Base-by-base conservation (phyloP, 2,329 filamentous ascomycete genomes). In the Aquanectria penicillioides region DNA sequence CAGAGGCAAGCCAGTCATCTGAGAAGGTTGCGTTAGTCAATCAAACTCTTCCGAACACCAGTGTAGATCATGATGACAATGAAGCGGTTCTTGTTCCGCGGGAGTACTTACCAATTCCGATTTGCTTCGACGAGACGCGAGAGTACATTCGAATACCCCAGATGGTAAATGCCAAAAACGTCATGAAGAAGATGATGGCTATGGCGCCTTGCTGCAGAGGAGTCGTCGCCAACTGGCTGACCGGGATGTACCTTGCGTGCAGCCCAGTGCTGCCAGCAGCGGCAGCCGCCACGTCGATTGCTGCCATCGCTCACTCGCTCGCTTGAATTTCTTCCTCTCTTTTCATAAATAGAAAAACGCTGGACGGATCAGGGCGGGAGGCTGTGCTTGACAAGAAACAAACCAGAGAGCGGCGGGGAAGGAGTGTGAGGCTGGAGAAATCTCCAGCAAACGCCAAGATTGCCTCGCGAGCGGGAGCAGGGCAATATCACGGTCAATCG, bases 1-100 rank as follows among this genome's bases (percentile, higher is more conserved):
- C 34, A 2, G 55, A 62, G 0, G 47, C 48, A 12, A 67, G 41
- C 64, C 64, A 65, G 41, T 67, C 62, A 44, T 67, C 64, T 67
- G 38, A 1, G 23, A 12, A 37, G 5, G 18, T 9, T 11, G 33
- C 5, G 23, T 0, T 5, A 26, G 28, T 61, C 22, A 66, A 46
- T 34, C 15, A n/a, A n/a, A n/a, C n/a, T n/a, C n/a, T n/a, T n/a
- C n/a, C n/a, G n/a, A n/a, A n/a, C n/a, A n/a, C n/a, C n/a, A n/a
- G n/a, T n/a, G n/a, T n/a, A n/a, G n/a, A n/a, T n/a, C n/a, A n/a
- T n/a, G n/a, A n/a, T n/a, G n/a, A n/a, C n/a, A n/a, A n/a, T n/a
- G n/a, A n/a, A n/a, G n/a, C n/a, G n/a, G n/a, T n/a, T n/a, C n/a
- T 20, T 23, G 11, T 22, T 6, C 6, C 13, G 36, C 5, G 4